Conservation (phyloP, 2,329 filamentous ascomycete species). For the Alternaria ventricosa region DNA sequence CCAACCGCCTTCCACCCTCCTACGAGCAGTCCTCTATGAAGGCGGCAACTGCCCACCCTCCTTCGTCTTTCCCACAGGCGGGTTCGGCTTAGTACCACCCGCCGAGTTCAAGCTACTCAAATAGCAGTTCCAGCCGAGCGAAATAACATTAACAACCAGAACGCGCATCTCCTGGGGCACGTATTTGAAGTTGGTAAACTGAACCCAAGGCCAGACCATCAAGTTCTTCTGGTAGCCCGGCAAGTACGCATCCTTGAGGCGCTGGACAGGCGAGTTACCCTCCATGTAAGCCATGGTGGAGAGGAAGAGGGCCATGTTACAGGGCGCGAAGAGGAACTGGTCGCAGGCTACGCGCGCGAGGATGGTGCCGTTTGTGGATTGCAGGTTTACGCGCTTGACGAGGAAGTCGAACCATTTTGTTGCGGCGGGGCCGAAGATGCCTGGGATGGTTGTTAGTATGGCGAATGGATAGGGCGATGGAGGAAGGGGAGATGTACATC, state of each 20-base stretch:
- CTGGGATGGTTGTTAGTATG: constrained; percentile 50
- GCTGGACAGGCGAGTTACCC: constrained; percentile 68
- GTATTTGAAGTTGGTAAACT: constrained; percentile 85
- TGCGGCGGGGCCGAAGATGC: constrained; percentile 84
- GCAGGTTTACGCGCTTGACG: constrained; percentile 70
- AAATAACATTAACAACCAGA: constrained; percentile 84
- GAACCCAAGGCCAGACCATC: constrained; percentile 85
- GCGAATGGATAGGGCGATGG: neutral
- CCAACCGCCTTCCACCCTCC: neutral
- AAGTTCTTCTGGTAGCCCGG: constrained; percentile 82
- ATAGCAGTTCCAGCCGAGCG: constrained; percentile 59
- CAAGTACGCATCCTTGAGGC: constrained; percentile 73
- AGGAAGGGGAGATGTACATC: constrained; percentile 60
- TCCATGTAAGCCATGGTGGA: constrained; percentile 84
- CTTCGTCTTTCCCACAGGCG: constrained; percentile 21
- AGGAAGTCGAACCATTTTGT: constrained; percentile 88
- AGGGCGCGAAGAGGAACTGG: constrained; percentile 83
- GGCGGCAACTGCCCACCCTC: constrained; percentile 37
- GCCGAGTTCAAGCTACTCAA: constrained; percentile 48
- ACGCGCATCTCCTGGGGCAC: constrained; percentile 84
- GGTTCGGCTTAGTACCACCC: constrained; percentile 24
- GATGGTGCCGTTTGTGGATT: constrained; percentile 71
- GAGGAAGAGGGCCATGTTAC: constrained; percentile 80
- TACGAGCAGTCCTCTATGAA: constrained; percentile 17
- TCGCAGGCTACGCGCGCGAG: constrained; percentile 77